Base-by-base conservation (phyloP, 2,329 filamentous ascomycete genomes). In the Emergomyces orientalis region DNA sequence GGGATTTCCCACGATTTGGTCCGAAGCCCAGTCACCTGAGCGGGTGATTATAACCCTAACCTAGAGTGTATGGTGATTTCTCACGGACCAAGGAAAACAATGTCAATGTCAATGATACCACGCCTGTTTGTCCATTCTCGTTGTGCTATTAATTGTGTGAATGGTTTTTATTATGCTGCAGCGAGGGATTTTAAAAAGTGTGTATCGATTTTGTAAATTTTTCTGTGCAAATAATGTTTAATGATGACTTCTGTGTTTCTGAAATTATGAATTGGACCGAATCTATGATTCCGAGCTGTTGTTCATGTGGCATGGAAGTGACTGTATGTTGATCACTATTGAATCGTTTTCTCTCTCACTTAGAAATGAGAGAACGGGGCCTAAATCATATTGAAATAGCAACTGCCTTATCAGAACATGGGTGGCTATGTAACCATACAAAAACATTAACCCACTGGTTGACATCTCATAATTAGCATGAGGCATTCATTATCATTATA, bases 31-130 rank as follows among this genome's bases (percentile, higher is more conserved):
- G 30, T 8, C 52, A 32, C 14, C 19, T 32, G 3, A 32, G 17
- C 14, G 6, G 13, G 7, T 37, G 47, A 13, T 13, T 22, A 34
- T 34, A 13, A 8, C 51, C 13, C 17, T 7, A 14, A 30, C 5
- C 17, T 55, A 37, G 6, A 34, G 52, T 55, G 27, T 52, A 32
- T 7, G 32, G 32, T 25, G 25, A 52, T n/a, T 19, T 13, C 11
- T 51, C 17, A 13, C 30, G 30, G 17, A 22, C n/a, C 7, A 37
- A 22, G 37, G 25, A 51, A 27, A 34, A 52, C 19, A 34, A 55
- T 22, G 49, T 52, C 37, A 55, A 37, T 55, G 52, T 19, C 37
- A 37, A 52, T 52, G 52, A 55, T 55, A 55, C 30, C 52, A 19
- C 19, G 19, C 30, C 52, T 34, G 32, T 22, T 19, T 55, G 9